These are phyloP conservation scores for Psidium friedrichsthalianum DNA, from an alignment of 345 rosid genomes.

Conservation along the genomic window DNA sequence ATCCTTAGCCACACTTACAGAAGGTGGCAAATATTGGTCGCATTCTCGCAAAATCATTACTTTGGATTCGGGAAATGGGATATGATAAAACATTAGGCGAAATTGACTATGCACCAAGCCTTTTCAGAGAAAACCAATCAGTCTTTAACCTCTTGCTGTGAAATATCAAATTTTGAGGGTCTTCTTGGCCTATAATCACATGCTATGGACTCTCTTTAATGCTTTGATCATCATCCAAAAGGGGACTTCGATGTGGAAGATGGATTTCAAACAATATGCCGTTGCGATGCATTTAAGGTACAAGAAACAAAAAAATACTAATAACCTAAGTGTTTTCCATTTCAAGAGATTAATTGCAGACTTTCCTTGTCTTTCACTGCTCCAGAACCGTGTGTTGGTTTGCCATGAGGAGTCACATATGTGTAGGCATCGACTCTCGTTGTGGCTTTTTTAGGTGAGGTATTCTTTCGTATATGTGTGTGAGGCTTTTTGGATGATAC, in stretches of 20 bases:
- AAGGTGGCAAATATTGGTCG: background rate
- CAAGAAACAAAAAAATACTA: background rate
- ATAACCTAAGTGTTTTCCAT: background rate
- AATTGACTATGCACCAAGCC: background rate
- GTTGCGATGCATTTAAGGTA: background rate
- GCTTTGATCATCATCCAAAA: background rate
- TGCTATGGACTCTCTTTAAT: background rate
- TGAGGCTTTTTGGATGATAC: background rate
- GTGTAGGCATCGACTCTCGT: background rate
- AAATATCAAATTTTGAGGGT: background rate
- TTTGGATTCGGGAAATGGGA: rapidly evolving
- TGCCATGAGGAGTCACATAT: background rate
- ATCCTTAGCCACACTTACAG: background rate
- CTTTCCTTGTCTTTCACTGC: background rate
- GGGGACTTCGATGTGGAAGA: background rate
- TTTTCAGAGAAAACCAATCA: background rate
- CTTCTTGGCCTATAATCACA: rapidly evolving
- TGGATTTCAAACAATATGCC: background rate
- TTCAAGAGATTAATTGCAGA: background rate
- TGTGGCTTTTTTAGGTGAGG: background rate
- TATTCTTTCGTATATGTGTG: background rate
- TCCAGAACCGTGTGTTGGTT: background rate
- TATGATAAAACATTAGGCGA: background rate
- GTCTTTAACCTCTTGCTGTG: background rate
- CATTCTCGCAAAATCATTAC: background rate